A percentile compares a stretch with the other conserved stretches of the same genome.
phyloP scores from a whole-genome alignment of 2,329 filamentous ascomycete genomes.

The Colletotrichum endophyticum region DNA sequence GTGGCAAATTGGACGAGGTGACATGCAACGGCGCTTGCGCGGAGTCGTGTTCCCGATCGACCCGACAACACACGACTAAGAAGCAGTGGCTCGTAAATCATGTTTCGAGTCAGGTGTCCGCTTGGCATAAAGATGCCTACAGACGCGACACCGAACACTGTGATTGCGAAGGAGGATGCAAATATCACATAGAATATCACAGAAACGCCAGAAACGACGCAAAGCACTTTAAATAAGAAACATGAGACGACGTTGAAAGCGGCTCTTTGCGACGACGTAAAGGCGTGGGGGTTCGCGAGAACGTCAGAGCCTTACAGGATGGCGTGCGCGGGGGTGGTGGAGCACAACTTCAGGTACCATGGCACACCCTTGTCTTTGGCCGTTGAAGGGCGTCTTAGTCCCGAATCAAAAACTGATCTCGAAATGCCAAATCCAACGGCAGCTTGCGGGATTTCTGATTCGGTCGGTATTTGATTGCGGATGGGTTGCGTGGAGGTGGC shows the following conservation, averaged over 20 bases:
- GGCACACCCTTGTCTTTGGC: conserved; percentile 17
- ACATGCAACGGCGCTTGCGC: not conserved
- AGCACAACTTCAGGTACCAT: conserved; percentile 8
- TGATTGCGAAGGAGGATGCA: not conserved
- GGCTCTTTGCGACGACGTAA: not conserved
- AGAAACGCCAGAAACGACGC: not conserved
- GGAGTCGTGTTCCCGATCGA: not conserved
- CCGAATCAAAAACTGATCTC: conserved; percentile 1
- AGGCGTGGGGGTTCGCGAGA: conserved; percentile 17
- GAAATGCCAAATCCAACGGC: not conserved
- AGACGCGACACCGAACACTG: not conserved
- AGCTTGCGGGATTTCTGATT: not conserved
- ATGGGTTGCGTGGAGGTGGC: not conserved
- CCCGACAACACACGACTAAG: not conserved
- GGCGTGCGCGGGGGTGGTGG: conserved; percentile 20
- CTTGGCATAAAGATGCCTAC: not conserved
- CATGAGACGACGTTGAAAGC: conserved; percentile 8
- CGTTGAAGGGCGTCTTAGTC: not conserved
- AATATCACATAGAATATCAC: not conserved
- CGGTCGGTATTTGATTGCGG: not conserved
- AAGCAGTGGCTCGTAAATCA: not conserved
- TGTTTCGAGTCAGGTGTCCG: not conserved
- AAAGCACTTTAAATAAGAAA: not conserved
- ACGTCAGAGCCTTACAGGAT: conserved; percentile 20
- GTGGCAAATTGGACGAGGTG: not conserved